These are phyloP conservation scores for Trichoderma sp. DNA, from an alignment of 2,329 filamentous ascomycete species.

Conservation along the genomic window DNA sequence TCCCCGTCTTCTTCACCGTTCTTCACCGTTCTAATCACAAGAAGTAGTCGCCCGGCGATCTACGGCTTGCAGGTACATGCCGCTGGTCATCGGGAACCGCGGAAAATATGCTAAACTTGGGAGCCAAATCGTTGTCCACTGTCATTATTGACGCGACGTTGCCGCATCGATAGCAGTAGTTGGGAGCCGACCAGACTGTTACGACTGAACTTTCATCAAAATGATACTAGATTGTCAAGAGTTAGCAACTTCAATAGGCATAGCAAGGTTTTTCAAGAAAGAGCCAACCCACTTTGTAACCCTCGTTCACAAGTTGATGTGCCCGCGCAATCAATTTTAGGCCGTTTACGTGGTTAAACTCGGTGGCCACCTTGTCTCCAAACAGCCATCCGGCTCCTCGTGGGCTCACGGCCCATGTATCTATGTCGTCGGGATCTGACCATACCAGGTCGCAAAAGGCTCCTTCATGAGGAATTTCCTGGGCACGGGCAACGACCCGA, in stretches of 20 bases:
- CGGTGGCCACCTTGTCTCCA: conserved; percentile 93
- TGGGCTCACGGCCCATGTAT: conserved; percentile 93
- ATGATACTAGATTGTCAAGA: conserved; percentile 63
- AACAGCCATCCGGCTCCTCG: conserved; percentile 97
- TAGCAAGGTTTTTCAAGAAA: neutral
- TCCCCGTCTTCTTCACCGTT: neutral
- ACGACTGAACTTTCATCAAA: conserved; percentile 94
- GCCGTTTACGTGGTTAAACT: conserved; percentile 95
- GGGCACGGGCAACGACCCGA: conserved; percentile 94
- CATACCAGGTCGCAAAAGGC: conserved; percentile 98
- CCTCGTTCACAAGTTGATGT: conserved; percentile 98
- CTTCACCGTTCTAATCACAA: conserved; percentile 42
- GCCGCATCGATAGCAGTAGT: conserved; percentile 91
- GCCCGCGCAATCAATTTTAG: conserved; percentile 94
- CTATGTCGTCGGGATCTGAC: conserved; percentile 95
- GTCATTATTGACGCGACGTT: conserved; percentile 98
- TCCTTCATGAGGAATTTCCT: conserved; percentile 97
- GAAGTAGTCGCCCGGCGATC: conserved; percentile 69
- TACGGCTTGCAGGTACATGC: conserved; percentile 70
- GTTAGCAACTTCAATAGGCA: neutral
- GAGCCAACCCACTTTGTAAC: conserved; percentile 71
- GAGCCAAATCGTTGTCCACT: conserved; percentile 77
- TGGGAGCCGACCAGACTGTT: conserved; percentile 97
- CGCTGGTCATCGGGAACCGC: conserved; percentile 84
- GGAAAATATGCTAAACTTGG: conserved; percentile 89